Evolutionary conservation across 805 yeast species (phyloP), one percentile per base, ranked within the genome.

Genomic region (Candida pini): DNA sequence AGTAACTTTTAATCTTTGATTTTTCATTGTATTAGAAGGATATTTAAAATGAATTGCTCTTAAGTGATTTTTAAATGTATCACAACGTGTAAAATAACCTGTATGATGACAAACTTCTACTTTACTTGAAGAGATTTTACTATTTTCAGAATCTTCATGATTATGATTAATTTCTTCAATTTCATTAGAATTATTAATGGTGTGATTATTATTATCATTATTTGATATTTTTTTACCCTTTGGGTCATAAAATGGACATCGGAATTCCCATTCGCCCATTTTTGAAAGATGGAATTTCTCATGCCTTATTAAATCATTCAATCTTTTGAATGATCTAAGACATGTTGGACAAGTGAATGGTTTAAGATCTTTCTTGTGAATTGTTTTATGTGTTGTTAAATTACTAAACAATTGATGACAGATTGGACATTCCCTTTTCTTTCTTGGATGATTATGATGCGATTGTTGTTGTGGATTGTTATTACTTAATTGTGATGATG

Each of bases 31-130:
- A 6, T 95, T 95, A 26, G 72, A 71, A 5, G 96, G 96, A 58
- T 88, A 88, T 44, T 76, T 81, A 56, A 88, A 88, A 54, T 88
- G 97, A 41, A 88, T 70, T 2, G 96, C 94, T 56, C 84, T 85
- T 41, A 88, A 66, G 60, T 88, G 97, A 60, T 88, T 88, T 53
- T 88, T 88, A 62, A 76, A 88, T 4, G 97, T 88, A 54, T 88
- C 97, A 55, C 96, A 83, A 33, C 97, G 69, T 9, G 88, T 78
- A 50, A 88, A 88, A 20, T 83, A 78, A 5, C 97, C 97, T 6
- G 86, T 76, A 35, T 75, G 73, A 54, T 88, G 97, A 54, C 96
- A 87, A 25, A 49, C 33, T 35, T 54, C 41, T 22, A 39, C 30
- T 44, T 47, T 26, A n/a, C 23, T 28, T 15, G 37, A 33, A 6